phyloP scores from a whole-genome alignment of 257 asterid species.

The Nyctanthes arbortristis region DNA sequence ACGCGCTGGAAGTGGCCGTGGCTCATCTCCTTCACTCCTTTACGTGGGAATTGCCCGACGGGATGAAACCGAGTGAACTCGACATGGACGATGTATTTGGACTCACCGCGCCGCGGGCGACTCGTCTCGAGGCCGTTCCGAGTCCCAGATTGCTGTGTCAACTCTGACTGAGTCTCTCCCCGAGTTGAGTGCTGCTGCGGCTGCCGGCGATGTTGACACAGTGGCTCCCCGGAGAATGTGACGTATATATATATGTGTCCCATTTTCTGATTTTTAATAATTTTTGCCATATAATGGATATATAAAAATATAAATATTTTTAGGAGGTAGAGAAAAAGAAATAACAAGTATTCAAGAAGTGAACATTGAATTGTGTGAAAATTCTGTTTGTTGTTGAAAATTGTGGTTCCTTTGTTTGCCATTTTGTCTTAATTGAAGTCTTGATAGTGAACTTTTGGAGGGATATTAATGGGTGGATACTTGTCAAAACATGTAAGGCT shows the following conservation, averaged over 20 bases:
- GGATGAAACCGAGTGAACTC: conserved; percentile 78
- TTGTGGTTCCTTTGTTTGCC: not conserved
- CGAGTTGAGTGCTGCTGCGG: not conserved
- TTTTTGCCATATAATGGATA: not conserved
- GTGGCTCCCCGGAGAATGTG: not conserved
- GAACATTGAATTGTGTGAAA: not conserved
- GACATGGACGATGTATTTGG: conserved; percentile 79
- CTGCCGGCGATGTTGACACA: not conserved
- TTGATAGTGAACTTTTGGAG: not conserved
- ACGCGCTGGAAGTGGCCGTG: conserved; percentile 75
- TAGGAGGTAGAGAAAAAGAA: not conserved
- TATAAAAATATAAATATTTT: conserved; percentile 4
- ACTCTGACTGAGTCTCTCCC: conserved; percentile 45
- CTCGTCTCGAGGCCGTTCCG: conserved; percentile 74
- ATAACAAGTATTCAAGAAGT: not conserved
- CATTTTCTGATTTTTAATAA: not conserved
- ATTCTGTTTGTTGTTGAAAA: conserved; percentile 1
- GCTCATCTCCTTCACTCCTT: conserved; percentile 81
- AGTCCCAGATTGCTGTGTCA: conserved; percentile 60
- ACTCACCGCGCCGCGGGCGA: conserved; percentile 82
- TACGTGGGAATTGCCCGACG: conserved; percentile 87
- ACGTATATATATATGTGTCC: not conserved
- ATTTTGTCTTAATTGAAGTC: not conserved
- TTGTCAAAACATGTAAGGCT: too few species aligned
- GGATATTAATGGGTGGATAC: too few species aligned